These are phyloP conservation scores for Thelephora aurantiotincta DNA, from an alignment of 768 basidiomycete genomes.

Conservation along the genomic window DNA sequence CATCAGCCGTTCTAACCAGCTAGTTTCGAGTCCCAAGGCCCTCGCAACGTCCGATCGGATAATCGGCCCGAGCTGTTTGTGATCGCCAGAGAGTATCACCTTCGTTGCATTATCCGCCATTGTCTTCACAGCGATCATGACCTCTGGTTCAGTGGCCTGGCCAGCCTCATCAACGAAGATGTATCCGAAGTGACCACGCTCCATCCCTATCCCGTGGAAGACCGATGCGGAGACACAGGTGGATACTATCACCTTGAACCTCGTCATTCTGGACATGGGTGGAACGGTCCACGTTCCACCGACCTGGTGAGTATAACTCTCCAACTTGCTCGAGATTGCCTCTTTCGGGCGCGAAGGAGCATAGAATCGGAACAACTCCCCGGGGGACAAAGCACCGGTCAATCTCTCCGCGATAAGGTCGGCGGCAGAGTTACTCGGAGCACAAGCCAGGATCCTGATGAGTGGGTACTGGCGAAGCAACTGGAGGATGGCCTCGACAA, in stretches of 20 bases:
- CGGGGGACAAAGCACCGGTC: conserved; percentile 14
- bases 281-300: conserved; percentile 32
- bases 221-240: conserved; percentile 55
- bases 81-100: conserved; percentile 53
- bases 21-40: conserved; percentile 39
- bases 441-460: conserved; percentile 43
- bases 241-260: conserved; percentile 42
- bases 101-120: conserved; percentile 39
- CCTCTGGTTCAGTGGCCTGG: conserved; percentile 58
- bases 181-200: conserved; percentile 48
- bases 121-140: conserved; percentile 46
- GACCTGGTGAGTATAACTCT: conserved; percentile 24
- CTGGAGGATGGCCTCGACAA: conserved; percentile 50
- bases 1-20: conserved; percentile 43
- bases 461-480: conserved; percentile 26
- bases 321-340: conserved; percentile 24
- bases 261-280: conserved; percentile 20
- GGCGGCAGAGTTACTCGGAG: conserved; percentile 56
- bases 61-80: conserved; percentile 58
- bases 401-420: conserved; percentile 41
- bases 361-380: conserved; percentile 41
- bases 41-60: conserved; percentile 44
- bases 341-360: conserved; percentile 31
- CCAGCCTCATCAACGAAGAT: conserved; percentile 65
- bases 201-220: conserved; percentile 38